phyloP scores from a whole-genome alignment of 2,329 filamentous ascomycete genomes.

The Aspergillus oerlinghausenensis region DNA sequence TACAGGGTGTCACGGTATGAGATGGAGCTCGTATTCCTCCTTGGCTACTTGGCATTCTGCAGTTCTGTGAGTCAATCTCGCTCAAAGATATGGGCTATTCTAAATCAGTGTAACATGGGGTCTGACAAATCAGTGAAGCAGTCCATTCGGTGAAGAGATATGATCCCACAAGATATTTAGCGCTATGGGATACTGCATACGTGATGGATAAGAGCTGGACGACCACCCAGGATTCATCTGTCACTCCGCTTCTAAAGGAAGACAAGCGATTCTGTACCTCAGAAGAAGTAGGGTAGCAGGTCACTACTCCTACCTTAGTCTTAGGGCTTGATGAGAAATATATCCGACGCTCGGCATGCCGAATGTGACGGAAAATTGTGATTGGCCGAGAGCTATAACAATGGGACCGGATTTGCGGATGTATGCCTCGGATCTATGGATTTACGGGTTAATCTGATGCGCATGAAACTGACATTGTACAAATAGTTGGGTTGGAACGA shows the following conservation, averaged over 20 bases:
- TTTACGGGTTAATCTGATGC: conserved; percentile 11
- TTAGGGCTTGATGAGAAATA: not conserved
- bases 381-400: not conserved
- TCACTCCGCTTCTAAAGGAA: too few species aligned
- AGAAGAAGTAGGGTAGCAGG: too few species aligned
- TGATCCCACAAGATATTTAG: too few species aligned
- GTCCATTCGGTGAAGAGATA: not conserved
- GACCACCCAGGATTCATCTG: too few species aligned
- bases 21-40: not conserved
- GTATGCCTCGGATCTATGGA: conserved; percentile 13
- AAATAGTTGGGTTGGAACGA: conserved; percentile 5
- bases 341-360: not conserved
- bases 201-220: too few species aligned
- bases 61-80: not conserved
- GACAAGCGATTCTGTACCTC: too few species aligned
- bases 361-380: fast-evolving
- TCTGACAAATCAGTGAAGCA: not conserved
- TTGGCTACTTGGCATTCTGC: not conserved
- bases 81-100: not conserved
- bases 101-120: not conserved
- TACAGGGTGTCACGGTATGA: not conserved
- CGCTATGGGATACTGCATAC: too few species aligned
- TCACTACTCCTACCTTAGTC: too few species aligned
- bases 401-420: not conserved
- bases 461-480: conserved; percentile 5